Conservation (phyloP, 2,329 filamentous ascomycete species). For the Verticillium albo-atrum region DNA sequence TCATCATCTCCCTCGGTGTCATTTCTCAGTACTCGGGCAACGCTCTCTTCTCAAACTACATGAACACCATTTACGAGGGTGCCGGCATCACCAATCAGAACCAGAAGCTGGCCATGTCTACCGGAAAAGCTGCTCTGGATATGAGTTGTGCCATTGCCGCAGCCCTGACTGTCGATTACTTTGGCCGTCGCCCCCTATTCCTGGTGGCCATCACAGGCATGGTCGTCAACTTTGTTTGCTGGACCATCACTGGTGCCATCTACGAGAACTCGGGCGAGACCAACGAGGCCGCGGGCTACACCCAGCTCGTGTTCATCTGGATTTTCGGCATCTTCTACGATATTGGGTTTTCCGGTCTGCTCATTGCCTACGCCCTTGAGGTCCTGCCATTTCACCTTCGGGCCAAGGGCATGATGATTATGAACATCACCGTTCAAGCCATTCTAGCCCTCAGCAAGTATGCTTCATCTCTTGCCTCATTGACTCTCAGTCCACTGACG, state of each 20-base stretch:
- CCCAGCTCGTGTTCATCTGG: slow-evolving; percentile 55
- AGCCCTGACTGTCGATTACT: slow-evolving; percentile 43
- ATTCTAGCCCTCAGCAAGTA: slow-evolving; percentile 54
- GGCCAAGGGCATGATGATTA: slow-evolving; percentile 57
- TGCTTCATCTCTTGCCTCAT: neutral
- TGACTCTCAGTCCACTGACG: neutral
- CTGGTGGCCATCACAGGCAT: slow-evolving; percentile 44
- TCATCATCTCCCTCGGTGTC: slow-evolving; percentile 59
- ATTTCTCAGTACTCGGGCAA: slow-evolving; percentile 68
- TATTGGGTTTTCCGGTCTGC: slow-evolving; percentile 54
- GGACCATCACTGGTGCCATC: slow-evolving; percentile 48
- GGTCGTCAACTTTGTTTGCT: slow-evolving; percentile 41
- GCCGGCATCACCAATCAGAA: slow-evolving; percentile 55
- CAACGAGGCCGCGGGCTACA: slow-evolving; percentile 42
- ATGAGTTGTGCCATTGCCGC: slow-evolving; percentile 52
- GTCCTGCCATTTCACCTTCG: slow-evolving; percentile 54
- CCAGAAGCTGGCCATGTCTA: slow-evolving; percentile 50
- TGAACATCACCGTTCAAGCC: slow-evolving; percentile 61
- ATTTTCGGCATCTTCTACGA: slow-evolving; percentile 56
- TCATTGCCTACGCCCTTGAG: slow-evolving; percentile 55
- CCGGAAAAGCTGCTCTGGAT: slow-evolving; percentile 56
- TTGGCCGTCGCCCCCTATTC: slow-evolving; percentile 51
- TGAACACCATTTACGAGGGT: slow-evolving; percentile 55
- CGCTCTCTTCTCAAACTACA: slow-evolving; percentile 63
- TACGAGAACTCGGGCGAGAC: slow-evolving; percentile 42